These are phyloP conservation scores for Crassisporium funariophilum DNA, from an alignment of 768 basidiomycete species.

Conservation along the genomic window DNA sequence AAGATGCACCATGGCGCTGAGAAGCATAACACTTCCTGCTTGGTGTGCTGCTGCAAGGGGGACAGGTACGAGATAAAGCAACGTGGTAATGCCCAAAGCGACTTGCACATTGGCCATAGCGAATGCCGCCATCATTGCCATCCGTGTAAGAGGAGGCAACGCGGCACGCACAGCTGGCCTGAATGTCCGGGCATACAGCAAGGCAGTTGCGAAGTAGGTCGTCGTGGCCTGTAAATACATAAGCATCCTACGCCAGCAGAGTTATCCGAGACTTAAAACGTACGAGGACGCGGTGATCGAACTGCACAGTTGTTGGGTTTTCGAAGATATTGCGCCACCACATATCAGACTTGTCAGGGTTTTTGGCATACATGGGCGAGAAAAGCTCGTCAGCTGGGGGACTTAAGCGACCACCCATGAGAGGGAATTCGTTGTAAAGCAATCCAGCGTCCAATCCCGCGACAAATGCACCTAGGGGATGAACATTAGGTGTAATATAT, in stretches of 20 bases:
- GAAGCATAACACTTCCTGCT: constrained; percentile 87
- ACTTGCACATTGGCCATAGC: constrained; percentile 87
- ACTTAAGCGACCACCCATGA: constrained; percentile 87
- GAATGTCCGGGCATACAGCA: constrained; percentile 63
- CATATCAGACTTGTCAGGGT: constrained; percentile 66
- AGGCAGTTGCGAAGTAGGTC: constrained; percentile 71
- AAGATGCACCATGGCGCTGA: constrained; percentile 82
- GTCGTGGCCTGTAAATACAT: constrained; percentile 74
- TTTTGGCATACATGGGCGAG: constrained; percentile 72
- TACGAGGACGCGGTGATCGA: constrained; percentile 91
- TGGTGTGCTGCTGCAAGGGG: constrained; percentile 94
- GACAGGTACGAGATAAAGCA: constrained; percentile 91
- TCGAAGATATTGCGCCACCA: constrained; percentile 98
- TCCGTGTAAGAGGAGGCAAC: constrained; percentile 63
- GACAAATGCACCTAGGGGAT: constrained; percentile 84
- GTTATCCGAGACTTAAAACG: constrained; percentile 29
- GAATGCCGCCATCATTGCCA: constrained; percentile 61
- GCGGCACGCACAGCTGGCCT: constrained; percentile 57
- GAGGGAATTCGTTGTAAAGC: constrained; percentile 97
- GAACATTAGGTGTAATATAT: neutral
- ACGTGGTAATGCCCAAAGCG: constrained; percentile 62
- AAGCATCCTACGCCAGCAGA: constrained; percentile 3
- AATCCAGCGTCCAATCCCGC: constrained; percentile 97
- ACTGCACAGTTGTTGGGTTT: constrained; percentile 97
- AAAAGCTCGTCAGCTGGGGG: constrained; percentile 87